These are phyloP conservation scores for Yarrowia yakushimensis DNA, from an alignment of 805 yeast genomes.

Conservation along the genomic window DNA sequence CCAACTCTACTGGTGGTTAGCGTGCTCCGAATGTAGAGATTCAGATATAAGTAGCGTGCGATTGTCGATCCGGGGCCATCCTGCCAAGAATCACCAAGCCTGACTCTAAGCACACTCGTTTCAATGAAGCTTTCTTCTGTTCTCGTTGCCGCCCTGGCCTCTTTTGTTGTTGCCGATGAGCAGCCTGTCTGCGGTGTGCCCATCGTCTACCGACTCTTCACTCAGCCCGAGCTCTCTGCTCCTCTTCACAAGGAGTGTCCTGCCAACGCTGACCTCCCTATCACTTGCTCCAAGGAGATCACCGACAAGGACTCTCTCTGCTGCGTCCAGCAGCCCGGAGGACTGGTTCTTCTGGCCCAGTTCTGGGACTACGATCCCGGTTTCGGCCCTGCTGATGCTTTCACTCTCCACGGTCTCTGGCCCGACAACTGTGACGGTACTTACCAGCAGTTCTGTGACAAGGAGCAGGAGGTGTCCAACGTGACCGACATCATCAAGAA, in stretches of 20 bases:
- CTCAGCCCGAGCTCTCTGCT: slow-evolving; percentile 10
- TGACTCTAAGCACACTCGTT: no score
- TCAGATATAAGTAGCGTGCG: background rate
- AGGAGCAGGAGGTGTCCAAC: slow-evolving; percentile 50
- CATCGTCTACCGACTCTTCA: slow-evolving; percentile 2
- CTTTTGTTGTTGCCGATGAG: slow-evolving; percentile 2
- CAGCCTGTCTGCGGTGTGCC: slow-evolving; percentile 2
- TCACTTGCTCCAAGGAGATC: slow-evolving; percentile 34
- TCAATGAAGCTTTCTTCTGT: background rate
- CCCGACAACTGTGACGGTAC: slow-evolving; percentile 84
- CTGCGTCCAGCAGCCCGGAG: slow-evolving; percentile 85
- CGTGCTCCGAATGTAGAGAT: background rate
- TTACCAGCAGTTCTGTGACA: slow-evolving; percentile 74
- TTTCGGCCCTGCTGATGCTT: slow-evolving; percentile 63
- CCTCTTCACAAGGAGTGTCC: slow-evolving; percentile 37
- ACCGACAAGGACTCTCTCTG: slow-evolving; percentile 49
- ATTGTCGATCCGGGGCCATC: background rate
- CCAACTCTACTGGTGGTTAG: background rate
- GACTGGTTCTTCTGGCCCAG: slow-evolving; percentile 77
- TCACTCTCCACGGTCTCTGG: slow-evolving; percentile 86
- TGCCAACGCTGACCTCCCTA: slow-evolving; percentile 33
- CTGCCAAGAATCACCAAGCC: background rate
- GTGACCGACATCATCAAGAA: slow-evolving; percentile 46
- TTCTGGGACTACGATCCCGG: slow-evolving; percentile 88
- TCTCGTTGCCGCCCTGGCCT: background rate